phyloP scores from a whole-genome alignment of 2,329 filamentous ascomycete species.

The Phoma herbarum region DNA sequence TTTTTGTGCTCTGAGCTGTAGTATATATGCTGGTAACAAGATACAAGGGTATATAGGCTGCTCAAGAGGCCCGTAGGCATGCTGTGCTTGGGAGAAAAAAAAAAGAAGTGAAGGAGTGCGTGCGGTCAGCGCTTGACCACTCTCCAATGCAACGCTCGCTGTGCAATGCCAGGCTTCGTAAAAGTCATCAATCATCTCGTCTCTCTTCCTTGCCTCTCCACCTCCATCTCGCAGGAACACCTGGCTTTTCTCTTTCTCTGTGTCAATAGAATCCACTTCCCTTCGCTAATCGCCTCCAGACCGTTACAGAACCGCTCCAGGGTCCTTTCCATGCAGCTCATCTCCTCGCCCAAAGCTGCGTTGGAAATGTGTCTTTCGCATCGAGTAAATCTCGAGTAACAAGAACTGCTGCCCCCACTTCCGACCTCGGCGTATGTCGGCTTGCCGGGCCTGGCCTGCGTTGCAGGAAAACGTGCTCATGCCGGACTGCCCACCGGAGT shows the following conservation, averaged over 20 bases:
- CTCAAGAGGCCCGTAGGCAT: too few species aligned
- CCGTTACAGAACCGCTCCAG: neutral
- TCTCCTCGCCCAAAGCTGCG: constrained; percentile 11
- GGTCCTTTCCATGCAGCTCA: neutral
- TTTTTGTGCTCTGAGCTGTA: neutral
- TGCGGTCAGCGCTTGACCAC: constrained; percentile 20
- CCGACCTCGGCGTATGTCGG: constrained; percentile 13
- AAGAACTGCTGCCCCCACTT: constrained; percentile 10
- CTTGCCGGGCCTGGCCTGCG: neutral
- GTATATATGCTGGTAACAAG: too few species aligned
- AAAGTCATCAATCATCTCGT: neutral
- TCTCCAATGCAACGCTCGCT: constrained; percentile 2
- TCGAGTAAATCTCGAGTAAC: constrained; percentile 20
- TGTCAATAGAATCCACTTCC: neutral
- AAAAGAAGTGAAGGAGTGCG: neutral
- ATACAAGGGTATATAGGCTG: too few species aligned
- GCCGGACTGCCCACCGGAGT: too few species aligned
- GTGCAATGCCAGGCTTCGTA: neutral
- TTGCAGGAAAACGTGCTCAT: too few species aligned
- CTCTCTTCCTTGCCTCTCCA: neutral
- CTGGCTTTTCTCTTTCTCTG: neutral
- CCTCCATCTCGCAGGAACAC: neutral
- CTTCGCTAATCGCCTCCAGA: neutral
- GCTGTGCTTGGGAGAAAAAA: too few species aligned
- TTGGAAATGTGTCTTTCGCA: constrained; percentile 9